These are phyloP conservation scores for Debaryomyces sp. DNA, from an alignment of 1,139 yeast genomes.

Conservation along the genomic window DNA sequence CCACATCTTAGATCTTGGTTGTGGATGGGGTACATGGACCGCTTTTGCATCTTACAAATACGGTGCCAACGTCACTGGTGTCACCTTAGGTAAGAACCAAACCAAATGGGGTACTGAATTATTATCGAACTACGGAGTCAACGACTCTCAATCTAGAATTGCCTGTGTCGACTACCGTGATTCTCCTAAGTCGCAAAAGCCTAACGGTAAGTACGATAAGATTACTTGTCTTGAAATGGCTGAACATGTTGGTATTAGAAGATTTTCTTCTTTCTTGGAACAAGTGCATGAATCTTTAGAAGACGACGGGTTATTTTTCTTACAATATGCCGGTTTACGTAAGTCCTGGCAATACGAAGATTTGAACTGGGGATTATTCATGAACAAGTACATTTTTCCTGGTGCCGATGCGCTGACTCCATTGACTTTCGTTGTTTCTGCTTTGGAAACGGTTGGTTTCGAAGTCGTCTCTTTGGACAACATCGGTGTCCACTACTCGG, in stretches of 20 bases:
- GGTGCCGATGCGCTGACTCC: constrained; percentile 98
- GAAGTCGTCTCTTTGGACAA: constrained; percentile 85
- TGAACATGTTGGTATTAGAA: constrained; percentile 93
- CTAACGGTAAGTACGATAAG: constrained; percentile 73
- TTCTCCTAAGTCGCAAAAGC: constrained; percentile 67
- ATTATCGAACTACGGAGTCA: constrained; percentile 68
- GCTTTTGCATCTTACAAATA: constrained; percentile 80
- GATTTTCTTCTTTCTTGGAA: constrained; percentile 70
- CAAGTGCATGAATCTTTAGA: constrained; percentile 88
- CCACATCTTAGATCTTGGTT: constrained; percentile 78
- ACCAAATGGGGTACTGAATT: constrained; percentile 85
- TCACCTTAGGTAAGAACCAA: constrained; percentile 88
- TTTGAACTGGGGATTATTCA: constrained; percentile 90
- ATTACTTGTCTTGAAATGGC: constrained; percentile 95
- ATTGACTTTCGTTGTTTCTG: constrained; percentile 75
- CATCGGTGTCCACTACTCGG: constrained; percentile 91
- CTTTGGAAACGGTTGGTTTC: constrained; percentile 82
- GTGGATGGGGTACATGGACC: constrained; percentile 97
- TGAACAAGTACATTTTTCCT: constrained; percentile 96
- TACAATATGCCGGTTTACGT: constrained; percentile 91
- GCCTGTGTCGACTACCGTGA: constrained; percentile 91
- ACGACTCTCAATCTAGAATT: constrained; percentile 69
- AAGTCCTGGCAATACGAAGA: constrained; percentile 96
- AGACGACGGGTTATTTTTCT: constrained; percentile 85
- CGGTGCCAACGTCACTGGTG: constrained; percentile 87